A percentile compares a stretch with the other conserved stretches of the same genome.
Evolutionary conservation across 2,329 filamentous ascomycete species (phyloP).

Genomic region (Fusarium buxicola): DNA sequence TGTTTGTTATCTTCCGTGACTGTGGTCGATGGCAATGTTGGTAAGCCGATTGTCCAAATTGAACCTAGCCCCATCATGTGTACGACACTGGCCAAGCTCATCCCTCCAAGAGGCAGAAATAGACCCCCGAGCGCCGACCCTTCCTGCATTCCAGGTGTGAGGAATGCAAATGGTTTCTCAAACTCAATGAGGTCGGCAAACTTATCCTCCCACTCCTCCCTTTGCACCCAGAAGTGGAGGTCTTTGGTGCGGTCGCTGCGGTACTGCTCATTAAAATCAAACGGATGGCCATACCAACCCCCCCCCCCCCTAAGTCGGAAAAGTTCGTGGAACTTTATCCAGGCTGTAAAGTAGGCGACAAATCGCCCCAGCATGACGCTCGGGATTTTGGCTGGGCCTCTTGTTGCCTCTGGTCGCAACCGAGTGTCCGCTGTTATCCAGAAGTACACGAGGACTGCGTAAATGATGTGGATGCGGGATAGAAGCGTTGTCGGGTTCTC

Average conservation of each 20-base stretch:
- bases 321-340: conserved; percentile 9
- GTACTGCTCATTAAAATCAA: conserved; percentile 1
- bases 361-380: not conserved
- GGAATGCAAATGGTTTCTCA: not conserved
- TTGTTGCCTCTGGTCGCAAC: not conserved
- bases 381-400: fast-evolving
- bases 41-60: not conserved
- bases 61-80: not conserved
- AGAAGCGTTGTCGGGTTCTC: conserved; percentile 1
- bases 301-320: too few species aligned
- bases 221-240: not conserved
- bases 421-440: not conserved
- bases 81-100: not conserved
- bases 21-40: not conserved
- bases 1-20: not conserved
- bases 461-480: not conserved
- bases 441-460: conserved; percentile 1
- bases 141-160: conserved; percentile 13
- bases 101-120: not conserved
- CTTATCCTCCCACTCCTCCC: not conserved
- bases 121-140: not conserved
- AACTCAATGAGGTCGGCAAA: not conserved
- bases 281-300: conserved; percentile 2
- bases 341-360: conserved; percentile 8
- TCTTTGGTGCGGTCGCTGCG: not conserved